Evolutionary conservation across 148 eudicot genomes (phyloP), one percentile per base, ranked within the genome.

Genomic region (Rhododendron ferrugineum): DNA sequence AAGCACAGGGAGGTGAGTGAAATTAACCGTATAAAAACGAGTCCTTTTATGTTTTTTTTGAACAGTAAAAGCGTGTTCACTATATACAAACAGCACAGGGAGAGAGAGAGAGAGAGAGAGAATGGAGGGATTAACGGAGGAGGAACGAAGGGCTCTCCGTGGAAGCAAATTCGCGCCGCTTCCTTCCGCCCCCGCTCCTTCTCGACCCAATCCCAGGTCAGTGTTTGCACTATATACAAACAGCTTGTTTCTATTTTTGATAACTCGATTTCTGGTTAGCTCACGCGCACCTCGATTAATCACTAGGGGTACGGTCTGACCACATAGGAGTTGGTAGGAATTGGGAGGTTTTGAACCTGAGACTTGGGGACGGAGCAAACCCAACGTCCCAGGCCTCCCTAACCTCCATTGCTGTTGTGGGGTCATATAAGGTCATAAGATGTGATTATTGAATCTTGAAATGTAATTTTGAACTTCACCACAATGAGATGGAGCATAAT

Each of bases 81-180:
- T 3, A 11, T 16, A n/a, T n/a, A n/a, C n/a, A n/a, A n/a, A n/a
- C n/a, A n/a, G n/a, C n/a, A n/a, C n/a, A 50, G 54, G 52, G 79
- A 66, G 32, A 66, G 73, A n/a, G 73, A 86, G 75, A 11, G 82
- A 83, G 79, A 83, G 80, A 26, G 82, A 68, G 82, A 81, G 64
- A 80, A 88, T 86, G 86, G 94, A 92, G 47, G 91, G 60, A 46
- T 82, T 96, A 49, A 92, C 90, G 46, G 98, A 96, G 88, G 98
- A 96, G 0, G 96, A 96, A 84, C 89, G 90, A 82, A 96, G 86
- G 76, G 98, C 98, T 54, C 91, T 96, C 4, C 88, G 98, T 62
- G 94, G 94, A 47, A 92, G 91, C 88, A 96, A 96, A 91, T 96
- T 96, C 47, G 96, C 96, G 23, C 98, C 98, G 30, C 96, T 96